Base-by-base conservation (phyloP, 78 protist genomes). In the Chrysochromulina tobinii region DNA sequence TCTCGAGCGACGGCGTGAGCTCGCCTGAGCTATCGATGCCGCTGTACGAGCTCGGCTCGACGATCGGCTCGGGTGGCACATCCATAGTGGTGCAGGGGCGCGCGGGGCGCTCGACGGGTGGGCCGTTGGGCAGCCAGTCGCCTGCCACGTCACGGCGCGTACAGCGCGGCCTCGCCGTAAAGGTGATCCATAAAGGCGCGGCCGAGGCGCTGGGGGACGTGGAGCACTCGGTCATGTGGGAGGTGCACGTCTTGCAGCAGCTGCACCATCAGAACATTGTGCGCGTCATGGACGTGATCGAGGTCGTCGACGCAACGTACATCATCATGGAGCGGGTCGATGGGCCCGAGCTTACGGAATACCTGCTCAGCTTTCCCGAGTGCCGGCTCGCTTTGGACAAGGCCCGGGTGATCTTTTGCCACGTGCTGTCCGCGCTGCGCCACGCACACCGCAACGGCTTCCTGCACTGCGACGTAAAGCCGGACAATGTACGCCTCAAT, bases 401-500 rank as follows among this genome's bases (percentile, higher is more conserved):
- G 27, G 58, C 83, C 23, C 8, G 54, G 23, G 25, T 7, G 20
- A 1, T 75, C 83, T 75, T 75, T 17, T 2, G 27, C n/a, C 57
- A 75, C 12, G 4, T 75, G 18, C 54, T 75, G 25, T 9, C 83
- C 83, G 83, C 57, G 21, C 18, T 75, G 27, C 54, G 21, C 3
- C 57, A 75, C 23, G 83, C 83, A 57, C 83, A 75, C 83, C 3
- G 20, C 14, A 54, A 23, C 51, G 83, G 83, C 57, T 50, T 75
- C 83, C 58, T 75, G 11, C 83, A 75, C 83, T 75, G 83, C 83
- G 83, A 75, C 57, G 3, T 75, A 54, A 75, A 75, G 83, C 83
- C 83, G 12, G 23, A 2, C 12, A 75, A 75, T 4, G 57, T 75
- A 3, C 54, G 83, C 23, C 83, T 75, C 57, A 3, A 6, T 57